These are phyloP conservation scores for Pouteria glomerata DNA, from an alignment of 148 eudicot species.

Conservation along the genomic window DNA sequence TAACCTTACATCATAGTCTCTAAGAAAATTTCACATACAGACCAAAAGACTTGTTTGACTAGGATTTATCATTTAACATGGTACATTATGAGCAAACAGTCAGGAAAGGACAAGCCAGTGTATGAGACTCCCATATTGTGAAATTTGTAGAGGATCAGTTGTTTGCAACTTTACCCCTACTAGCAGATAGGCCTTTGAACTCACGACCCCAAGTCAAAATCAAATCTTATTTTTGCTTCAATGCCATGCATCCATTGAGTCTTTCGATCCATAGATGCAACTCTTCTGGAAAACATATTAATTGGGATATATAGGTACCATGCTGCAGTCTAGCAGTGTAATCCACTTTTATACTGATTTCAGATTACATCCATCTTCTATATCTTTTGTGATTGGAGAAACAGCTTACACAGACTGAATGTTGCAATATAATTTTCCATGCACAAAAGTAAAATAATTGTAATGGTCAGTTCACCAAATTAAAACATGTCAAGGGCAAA, in stretches of 20 bases:
- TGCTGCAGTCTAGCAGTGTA: background rate
- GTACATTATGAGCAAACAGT: background rate
- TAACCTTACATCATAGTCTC: background rate
- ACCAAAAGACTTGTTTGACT: background rate
- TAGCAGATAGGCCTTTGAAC: too few species aligned
- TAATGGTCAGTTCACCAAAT: background rate
- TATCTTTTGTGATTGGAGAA: too few species aligned
- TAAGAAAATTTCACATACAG: background rate
- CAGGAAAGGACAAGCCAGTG: too few species aligned
- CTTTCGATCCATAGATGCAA: background rate
- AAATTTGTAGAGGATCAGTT: too few species aligned
- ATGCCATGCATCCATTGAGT: too few species aligned
- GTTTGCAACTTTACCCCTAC: too few species aligned
- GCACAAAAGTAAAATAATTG: background rate
- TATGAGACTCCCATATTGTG: too few species aligned
- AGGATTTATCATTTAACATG: background rate
- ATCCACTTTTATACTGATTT: background rate
- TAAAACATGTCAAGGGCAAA: background rate
- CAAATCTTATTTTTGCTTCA: too few species aligned
- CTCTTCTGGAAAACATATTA: background rate
- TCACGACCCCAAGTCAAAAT: too few species aligned
- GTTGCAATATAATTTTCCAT: too few species aligned
- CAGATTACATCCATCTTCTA: background rate
- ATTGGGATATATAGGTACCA: background rate
- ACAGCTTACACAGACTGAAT: background rate